These are phyloP conservation scores for Eucalyptus marginata DNA, from an alignment of 345 rosid genomes.

Conservation along the genomic window DNA sequence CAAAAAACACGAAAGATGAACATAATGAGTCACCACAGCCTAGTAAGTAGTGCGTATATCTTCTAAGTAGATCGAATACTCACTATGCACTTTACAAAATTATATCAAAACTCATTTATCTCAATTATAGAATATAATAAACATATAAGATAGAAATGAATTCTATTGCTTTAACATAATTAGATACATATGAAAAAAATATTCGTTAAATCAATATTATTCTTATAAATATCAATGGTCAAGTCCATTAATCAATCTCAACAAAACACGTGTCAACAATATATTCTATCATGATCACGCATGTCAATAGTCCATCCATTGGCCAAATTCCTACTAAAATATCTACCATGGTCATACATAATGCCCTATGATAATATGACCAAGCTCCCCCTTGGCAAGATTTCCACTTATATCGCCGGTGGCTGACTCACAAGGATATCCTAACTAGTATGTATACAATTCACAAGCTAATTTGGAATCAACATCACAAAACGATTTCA, in stretches of 20 bases:
- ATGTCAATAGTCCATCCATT: neutral
- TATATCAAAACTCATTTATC: too few relatives aligned
- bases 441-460: neutral
- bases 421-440: neutral
- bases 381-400: fast-evolving
- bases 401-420: fast-evolving
- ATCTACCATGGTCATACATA: neutral
- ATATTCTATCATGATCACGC: fast-evolving
- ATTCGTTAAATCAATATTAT: too few relatives aligned
- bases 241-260: neutral
- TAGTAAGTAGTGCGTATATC: too few relatives aligned
- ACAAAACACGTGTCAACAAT: fast-evolving
- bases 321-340: neutral
- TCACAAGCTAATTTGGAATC: neutral
- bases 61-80: too few relatives aligned
- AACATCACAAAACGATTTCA: neutral
- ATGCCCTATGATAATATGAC: neutral
- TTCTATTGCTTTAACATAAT: too few relatives aligned
- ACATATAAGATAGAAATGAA: too few relatives aligned
- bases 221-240: too few relatives aligned
- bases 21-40: too few relatives aligned
- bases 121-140: too few relatives aligned
- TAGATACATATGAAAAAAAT: too few relatives aligned
- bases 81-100: too few relatives aligned
- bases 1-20: too few relatives aligned